Base-by-base conservation (phyloP, 768 basidiomycete genomes). In the Hericium alpestre region DNA sequence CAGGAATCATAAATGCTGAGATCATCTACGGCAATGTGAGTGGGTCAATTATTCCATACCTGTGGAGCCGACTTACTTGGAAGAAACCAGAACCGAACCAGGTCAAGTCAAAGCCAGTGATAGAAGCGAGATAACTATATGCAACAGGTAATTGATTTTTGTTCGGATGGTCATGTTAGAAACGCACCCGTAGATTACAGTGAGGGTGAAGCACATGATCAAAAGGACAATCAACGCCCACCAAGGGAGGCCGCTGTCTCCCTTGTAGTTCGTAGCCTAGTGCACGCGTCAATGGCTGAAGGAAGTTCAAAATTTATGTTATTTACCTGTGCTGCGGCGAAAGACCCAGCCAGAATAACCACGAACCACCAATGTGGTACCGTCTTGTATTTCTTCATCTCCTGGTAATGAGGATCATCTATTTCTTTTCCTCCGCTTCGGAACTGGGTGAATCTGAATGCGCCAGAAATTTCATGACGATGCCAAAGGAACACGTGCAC, bases 401-500 rank as follows among this genome's bases (percentile, higher is more conserved):
- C 57, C 39, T 61, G 55, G 41, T 62, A 64, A 55, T 68, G 67
- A 20, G 60, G 60, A 13, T 56, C 55, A 15, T 56, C 46, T 4
- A 56, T 38, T 38, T 56, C 32, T 13, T 18, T 18, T 5, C 32
- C 46, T 15, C 32, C 46, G 16, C 18, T 23, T 10, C 22, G 22
- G 22, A 56, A 16, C 2, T 56, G 20, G 16, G 46, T 37, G 37
- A 56, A 49, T 27, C 49, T 47, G 47, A 56, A 56, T 9, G 32
- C 55, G n/a, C 47, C 55, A 2, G 47, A 32, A 13, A 56, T 49
- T 13, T 72, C 70, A 38, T 66, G 57, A 63, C 71, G 69, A 63
- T 73, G 69, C 68, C 68, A 73, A 57, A 73, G 64, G 56, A 65
- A 54, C 48, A 73, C 68, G 62, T 71, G 71, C 1, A 69, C 68